Evolutionary conservation across 495 filamentous ascomycete species (phyloP).

Genomic region (Lineolata rhizophorae): DNA sequence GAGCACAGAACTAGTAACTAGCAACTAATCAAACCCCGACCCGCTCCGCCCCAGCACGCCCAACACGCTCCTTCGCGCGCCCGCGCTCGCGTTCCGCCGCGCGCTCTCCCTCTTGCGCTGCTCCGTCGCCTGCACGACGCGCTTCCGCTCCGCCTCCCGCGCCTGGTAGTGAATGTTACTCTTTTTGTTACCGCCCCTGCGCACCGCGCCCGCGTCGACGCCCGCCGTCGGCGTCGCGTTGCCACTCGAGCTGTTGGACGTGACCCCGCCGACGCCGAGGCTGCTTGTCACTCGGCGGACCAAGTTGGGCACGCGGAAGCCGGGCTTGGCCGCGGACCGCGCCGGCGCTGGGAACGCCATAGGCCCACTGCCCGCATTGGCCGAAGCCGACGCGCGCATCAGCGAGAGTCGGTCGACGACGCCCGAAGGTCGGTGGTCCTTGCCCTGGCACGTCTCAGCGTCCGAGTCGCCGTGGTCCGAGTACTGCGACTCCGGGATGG

Average conservation of each 20-base stretch:
- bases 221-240: constrained; percentile 8
- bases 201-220: constrained; percentile 18
- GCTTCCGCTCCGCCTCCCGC: constrained; percentile 43
- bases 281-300: neutral
- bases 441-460: constrained; percentile 2
- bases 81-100: constrained; percentile 27
- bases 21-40: neutral
- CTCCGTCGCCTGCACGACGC: constrained; percentile 35
- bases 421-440: too few species aligned
- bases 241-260: constrained; percentile 31
- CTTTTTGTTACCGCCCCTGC: constrained; percentile 38
- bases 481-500: constrained; percentile 23
- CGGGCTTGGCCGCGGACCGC: constrained; percentile 5
- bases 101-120: constrained; percentile 42
- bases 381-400: neutral
- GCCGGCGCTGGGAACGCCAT: constrained; percentile 7
- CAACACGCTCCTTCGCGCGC: neutral
- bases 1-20: too few species aligned
- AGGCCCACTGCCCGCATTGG: neutral
- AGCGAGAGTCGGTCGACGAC: constrained; percentile 1
- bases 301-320: constrained; percentile 17
- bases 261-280: too few species aligned
- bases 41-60: neutral
- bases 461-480: constrained; percentile 4
- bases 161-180: constrained; percentile 66